phyloP scores from a whole-genome alignment of 202 grass and related monocot species.

The Digitaria exilis region DNA sequence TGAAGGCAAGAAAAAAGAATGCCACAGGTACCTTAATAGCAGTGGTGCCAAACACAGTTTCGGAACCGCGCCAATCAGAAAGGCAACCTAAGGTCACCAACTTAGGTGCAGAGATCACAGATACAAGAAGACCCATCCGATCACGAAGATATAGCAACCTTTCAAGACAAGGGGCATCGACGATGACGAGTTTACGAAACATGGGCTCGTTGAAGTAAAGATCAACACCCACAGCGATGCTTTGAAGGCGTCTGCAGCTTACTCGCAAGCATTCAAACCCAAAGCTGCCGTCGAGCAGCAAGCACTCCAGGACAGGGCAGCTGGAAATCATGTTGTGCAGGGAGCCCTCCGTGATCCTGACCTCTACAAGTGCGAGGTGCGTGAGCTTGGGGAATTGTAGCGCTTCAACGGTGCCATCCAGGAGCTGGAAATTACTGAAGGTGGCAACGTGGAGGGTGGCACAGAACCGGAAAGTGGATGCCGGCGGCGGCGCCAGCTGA shows the following conservation, averaged over 20 bases:
- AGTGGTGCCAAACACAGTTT: neutral
- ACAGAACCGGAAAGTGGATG: neutral
- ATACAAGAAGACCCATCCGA: neutral
- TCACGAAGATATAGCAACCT: neutral
- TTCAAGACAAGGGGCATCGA: neutral
- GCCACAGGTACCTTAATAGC: neutral
- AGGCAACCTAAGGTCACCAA: conserved; percentile 31
- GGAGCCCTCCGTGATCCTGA: conserved; percentile 3
- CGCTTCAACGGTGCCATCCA: neutral
- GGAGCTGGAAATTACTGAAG: neutral
- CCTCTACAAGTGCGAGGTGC: neutral
- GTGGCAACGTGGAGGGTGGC: neutral
- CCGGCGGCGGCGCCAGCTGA: neutral
- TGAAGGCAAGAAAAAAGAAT: neutral
- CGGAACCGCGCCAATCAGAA: too few species aligned
- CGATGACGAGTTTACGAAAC: neutral
- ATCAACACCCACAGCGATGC: neutral
- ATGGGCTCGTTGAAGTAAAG: rapidly evolving
- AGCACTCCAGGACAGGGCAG: conserved; percentile 35
- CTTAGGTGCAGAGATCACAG: conserved; percentile 22
- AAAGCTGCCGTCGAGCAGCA: neutral
- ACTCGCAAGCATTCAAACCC: neutral
- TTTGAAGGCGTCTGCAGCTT: neutral
- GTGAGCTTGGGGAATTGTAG: neutral
- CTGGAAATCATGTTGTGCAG: conserved; percentile 32